Evolutionary conservation across 345 rosid species (phyloP), one percentile per base, ranked within the genome.

Genomic region (Murraya paniculata): DNA sequence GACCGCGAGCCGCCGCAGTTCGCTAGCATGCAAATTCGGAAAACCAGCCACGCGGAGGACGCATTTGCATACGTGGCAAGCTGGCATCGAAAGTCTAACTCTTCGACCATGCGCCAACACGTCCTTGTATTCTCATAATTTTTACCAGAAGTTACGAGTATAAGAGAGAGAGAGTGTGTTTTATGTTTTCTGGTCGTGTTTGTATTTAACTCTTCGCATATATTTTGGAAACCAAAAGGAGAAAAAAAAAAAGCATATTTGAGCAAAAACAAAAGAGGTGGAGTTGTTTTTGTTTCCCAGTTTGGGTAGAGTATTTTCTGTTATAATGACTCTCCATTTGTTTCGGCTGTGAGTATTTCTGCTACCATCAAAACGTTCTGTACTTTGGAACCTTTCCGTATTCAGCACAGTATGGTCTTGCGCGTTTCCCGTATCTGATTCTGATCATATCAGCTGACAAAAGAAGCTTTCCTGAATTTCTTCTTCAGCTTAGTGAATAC

Each of bases 331-430:
- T 56, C 69, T 55, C 87, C 77, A 73, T 74, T 66, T 57, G 64
- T 85, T 78, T 80, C 82, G 72, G 71, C 38, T 75, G 50, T 66
- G 28, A 53, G 57, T 19, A 33, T 24, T 56, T 56, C 39, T 14
- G 55, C 35, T 21, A n/a, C 79, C 74, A 50, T 69, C 19, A 74
- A 82, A 82, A 48, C 68, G 16, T 71, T 80, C 81, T 64, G 80
- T 77, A 68, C 8, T 82, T 82, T 74, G 53, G 35, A 18, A 45
- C 27, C 9, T 21, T 19, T 14, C 16, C 36, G 57, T 41, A 25
- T 24, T 11, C 72, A 68, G 19, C 18, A 36, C 72, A 24, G 21
- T 14, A 2, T 36, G 58, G 60, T 36, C 76, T 58, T 75, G 62
- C 67, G 71, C 76, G 55, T 25, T 75, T 65, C 36, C 57, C 69